Percentiles rank a stretch among this genome's conserved stretches.
Conservation (phyloP, 2,329 filamentous ascomycete genomes). For the Apiospora kogelbergensis region DNA sequence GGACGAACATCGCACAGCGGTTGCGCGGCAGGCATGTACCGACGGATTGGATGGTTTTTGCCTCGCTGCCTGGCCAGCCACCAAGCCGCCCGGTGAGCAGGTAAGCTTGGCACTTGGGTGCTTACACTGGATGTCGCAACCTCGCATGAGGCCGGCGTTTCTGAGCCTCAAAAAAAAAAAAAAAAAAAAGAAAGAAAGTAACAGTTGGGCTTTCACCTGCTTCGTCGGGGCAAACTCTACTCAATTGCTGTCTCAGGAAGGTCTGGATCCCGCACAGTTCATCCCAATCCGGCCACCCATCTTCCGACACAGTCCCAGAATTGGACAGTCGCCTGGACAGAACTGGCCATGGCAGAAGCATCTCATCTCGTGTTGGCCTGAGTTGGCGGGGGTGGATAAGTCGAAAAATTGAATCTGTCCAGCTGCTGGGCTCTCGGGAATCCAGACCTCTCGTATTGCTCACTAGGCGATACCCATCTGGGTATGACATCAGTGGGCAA, state of each 20-base stretch:
- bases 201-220: too few species aligned
- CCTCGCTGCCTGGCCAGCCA: neutral
- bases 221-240: too few species aligned
- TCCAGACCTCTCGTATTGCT: conserved; percentile 9
- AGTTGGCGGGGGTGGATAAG: too few species aligned
- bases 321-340: neutral
- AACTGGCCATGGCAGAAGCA: neutral
- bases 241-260: neutral
- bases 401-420: too few species aligned
- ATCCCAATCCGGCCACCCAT: conserved; percentile 1
- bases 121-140: neutral
- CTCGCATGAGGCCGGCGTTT: neutral
- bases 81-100: neutral
- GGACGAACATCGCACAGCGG: neutral
- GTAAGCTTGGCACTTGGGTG: neutral
- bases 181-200: too few species aligned
- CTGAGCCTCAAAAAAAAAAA: neutral
- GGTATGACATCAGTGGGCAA: conserved; percentile 8
- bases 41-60: neutral
- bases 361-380: neutral
- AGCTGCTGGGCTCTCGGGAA: neutral
- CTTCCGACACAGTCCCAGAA: neutral
- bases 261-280: neutral
- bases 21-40: neutral
- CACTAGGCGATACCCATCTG: neutral